These are phyloP conservation scores for Macrophomina tecta DNA, from an alignment of 2,329 filamentous ascomycete species.

Conservation along the genomic window DNA sequence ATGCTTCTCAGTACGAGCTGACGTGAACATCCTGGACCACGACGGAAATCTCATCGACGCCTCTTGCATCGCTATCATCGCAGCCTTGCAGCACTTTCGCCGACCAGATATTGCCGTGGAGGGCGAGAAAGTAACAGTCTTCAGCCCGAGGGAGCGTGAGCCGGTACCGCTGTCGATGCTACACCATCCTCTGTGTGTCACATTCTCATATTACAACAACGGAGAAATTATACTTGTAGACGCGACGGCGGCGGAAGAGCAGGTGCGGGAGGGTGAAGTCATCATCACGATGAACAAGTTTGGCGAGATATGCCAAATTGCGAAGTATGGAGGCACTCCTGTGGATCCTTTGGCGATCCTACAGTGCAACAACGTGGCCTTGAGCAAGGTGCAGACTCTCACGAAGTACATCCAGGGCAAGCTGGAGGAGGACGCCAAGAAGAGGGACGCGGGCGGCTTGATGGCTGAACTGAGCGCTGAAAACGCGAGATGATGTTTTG, in stretches of 20 bases:
- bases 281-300: constrained; percentile 87
- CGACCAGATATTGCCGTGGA: constrained; percentile 88
- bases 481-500: constrained; percentile 74
- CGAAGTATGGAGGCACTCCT: constrained; percentile 84
- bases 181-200: constrained; percentile 89
- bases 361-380: constrained; percentile 74
- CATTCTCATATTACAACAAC: constrained; percentile 82
- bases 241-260: constrained; percentile 75
- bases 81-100: constrained; percentile 87
- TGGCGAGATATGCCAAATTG: constrained; percentile 88
- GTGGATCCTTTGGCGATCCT: constrained; percentile 81
- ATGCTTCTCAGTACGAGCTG: constrained; percentile 88
- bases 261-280: constrained; percentile 73
- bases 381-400: constrained; percentile 81
- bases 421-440: constrained; percentile 78
- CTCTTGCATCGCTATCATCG: constrained; percentile 83
- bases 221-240: constrained; percentile 76
- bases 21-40: constrained; percentile 88
- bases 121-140: constrained; percentile 83
- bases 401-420: constrained; percentile 74
- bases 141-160: constrained; percentile 82
- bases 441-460: constrained; percentile 77
- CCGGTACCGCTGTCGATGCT: constrained; percentile 89
- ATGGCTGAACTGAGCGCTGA: constrained; percentile 82
- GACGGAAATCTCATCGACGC: constrained; percentile 91